These are phyloP conservation scores for Leucoagaricus sp. DNA, from an alignment of 1,284 basidiomycete species.

Conservation along the genomic window DNA sequence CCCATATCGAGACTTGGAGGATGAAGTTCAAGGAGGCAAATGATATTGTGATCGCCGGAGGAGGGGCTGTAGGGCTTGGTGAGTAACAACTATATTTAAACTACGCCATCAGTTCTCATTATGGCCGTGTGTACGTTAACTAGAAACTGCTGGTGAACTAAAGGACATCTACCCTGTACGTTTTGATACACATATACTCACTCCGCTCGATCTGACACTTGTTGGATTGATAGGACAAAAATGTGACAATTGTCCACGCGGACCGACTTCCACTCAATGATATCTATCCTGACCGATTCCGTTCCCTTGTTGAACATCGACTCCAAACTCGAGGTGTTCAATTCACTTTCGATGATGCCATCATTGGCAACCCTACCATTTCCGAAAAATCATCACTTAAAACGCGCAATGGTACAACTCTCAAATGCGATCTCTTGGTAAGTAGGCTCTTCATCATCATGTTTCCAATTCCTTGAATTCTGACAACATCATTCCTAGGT, in stretches of 20 bases:
- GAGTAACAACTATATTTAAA: conserved; percentile 12
- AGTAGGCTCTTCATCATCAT: conserved; percentile 20
- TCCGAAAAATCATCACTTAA: conserved; percentile 34
- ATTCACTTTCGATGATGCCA: conserved; percentile 49
- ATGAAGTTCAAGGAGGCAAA: conserved; percentile 46
- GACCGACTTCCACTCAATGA: conserved; percentile 48
- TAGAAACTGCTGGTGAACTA: conserved; percentile 60
- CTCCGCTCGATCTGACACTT: neutral
- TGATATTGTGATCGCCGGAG: conserved; percentile 57
- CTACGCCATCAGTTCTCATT: neutral
- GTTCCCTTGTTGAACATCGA: conserved; percentile 41
- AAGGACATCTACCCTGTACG: conserved; percentile 51
- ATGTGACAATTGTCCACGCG: conserved; percentile 59
- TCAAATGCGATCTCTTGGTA: conserved; percentile 58
- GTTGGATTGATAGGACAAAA: conserved; percentile 39
- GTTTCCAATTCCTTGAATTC: neutral
- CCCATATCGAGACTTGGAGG: conserved; percentile 44
- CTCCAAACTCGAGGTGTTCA: conserved; percentile 42
- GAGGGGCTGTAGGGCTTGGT: conserved; percentile 65
- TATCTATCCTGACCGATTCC: conserved; percentile 53
- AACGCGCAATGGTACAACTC: conserved; percentile 46
- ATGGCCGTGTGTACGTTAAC: neutral
- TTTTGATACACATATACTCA: conserved; percentile 1
- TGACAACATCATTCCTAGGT: conserved; percentile 33
- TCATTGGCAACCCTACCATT: conserved; percentile 33